Base-by-base conservation (phyloP, 1,284 basidiomycete species). In the Lignosus rhinocerotis region DNA sequence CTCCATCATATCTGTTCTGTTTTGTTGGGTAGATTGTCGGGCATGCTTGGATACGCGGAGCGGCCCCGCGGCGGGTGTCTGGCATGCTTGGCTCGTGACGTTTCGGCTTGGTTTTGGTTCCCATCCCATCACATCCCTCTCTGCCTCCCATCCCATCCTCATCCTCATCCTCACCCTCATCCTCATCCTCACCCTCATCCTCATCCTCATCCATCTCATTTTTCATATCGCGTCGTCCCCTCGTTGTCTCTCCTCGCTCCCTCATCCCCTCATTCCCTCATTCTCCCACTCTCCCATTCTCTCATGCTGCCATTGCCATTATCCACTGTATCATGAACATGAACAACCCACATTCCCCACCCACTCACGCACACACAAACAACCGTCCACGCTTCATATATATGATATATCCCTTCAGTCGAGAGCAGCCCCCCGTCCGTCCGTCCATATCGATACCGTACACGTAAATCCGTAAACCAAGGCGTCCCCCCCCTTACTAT, bases 321-420 rank as follows among this genome's bases (percentile, higher is more conserved):
- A 17, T 31, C 48, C 56, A 63, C 32, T 63, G 62, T 63, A 63
- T 49, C 48, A 63, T 59, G 54, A 60, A 25, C 48, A 63, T 59
- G 54, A 60, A 25, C 25, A 25, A 25, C n/a, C 30, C 53, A n/a
- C 17, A 46, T 31, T 39, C 17, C 50, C 46, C 56, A 16, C 50
- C 57, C 55, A 49, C 53, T 55, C 62, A 34, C 54, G 38, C 62
- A 55, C 62, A 54, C 36, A 39, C 25, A 25, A 25, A 25, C 25
- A 25, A 25, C 44, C 55, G 51, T 53, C 62, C 55, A 48, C 54
- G 59, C 59, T 59, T 59, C 57, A 64, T 64, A 52, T 59, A 44
- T 44, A 45, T n/a, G n/a, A n/a, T 45, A 30, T 45, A 19, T 11
- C 43, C 14, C 43, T 42, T n/a, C 11, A n/a, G 12, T 42, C 14